Conservation (phyloP, 108 stramenopile species). For the Cylindrotheca closterium region DNA sequence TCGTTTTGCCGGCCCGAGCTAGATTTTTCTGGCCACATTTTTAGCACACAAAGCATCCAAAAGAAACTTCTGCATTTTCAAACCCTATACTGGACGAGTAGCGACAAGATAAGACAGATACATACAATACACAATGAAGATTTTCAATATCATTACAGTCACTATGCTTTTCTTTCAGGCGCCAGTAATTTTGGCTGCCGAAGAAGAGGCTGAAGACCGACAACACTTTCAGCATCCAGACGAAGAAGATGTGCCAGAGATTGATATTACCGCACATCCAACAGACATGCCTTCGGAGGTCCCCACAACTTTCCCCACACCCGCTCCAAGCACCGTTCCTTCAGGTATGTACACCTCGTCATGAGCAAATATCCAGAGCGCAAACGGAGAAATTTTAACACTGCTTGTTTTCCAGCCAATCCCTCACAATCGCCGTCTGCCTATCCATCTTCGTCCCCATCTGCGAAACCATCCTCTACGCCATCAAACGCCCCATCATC, state of each 20-base stretch:
- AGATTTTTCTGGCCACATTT: too few relatives aligned
- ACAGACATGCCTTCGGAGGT: not conserved
- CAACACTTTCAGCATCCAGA: not conserved
- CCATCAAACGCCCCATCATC: conserved; percentile 4
- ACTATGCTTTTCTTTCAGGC: not conserved
- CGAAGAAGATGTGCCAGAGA: not conserved
- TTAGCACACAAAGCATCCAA: too few relatives aligned
- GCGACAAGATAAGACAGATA: too few relatives aligned
- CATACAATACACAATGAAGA: too few relatives aligned
- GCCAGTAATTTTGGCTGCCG: not conserved
- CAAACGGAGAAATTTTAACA: not conserved
- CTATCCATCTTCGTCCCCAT: not conserved
- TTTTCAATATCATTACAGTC: not conserved
- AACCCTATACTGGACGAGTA: too few relatives aligned
- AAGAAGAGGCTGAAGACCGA: not conserved
- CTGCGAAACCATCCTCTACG: not conserved
- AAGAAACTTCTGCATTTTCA: too few relatives aligned
- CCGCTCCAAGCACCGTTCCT: not conserved
- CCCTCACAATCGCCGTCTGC: not conserved
- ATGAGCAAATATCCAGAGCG: not conserved
- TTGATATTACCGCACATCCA: not conserved
- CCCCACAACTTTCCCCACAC: not conserved
- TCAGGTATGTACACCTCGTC: not conserved
- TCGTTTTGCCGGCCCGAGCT: too few relatives aligned
- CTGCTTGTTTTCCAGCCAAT: not conserved